Base-by-base conservation (phyloP, 345 rosid genomes). In the Hibiscus tridactylites region DNA sequence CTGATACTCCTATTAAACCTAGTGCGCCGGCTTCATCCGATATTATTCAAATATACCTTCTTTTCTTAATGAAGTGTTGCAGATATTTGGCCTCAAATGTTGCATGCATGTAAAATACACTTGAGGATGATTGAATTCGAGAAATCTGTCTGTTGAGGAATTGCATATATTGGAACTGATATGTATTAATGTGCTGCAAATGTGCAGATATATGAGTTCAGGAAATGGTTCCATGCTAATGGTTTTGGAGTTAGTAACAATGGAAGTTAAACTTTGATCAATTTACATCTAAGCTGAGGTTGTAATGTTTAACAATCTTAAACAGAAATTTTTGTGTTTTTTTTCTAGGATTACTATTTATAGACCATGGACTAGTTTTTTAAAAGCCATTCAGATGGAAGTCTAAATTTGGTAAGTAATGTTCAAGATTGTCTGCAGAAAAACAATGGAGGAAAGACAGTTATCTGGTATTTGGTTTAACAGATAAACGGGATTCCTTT, bases 301-400 rank as follows among this genome's bases (percentile, higher is more conserved):
- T 46, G 19, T 46, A 65, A 65, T 46, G 56, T 24, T 52, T 46
- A 24, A 24, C 56, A 46, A 46, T 66, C 71, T 65, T 47, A 47
- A 66, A 66, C 71, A 47, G 57, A 66, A 66, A 6, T 13, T 24
- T 66, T 66, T 13, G 49, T 35, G 71, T 49, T 67, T 49, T 15
- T 17, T 17, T 16, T 49, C 53, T 47, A 1, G 3, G 8, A 49
- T 49, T 49, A 66, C 58, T 66, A 66, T 67, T 67, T 49, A 67
- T 49, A 28, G 26, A 67, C 59, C 19, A 49, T 16, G 28, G 42
- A 29, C 16, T 19, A 49, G n/a, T 26, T 49, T 15, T 11, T 49
- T 67, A 3, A 67, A 15, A 67, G 9, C 58, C 71, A 67, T 67
- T 9, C 15, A 49, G 6, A 49, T 49, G 19, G n/a, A 50, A 16